A percentile compares a stretch with the other conserved stretches of the same genome.
These are phyloP conservation scores for Mortierella sp. DNA, from an alignment of 371 early-diverging fungal species.

Conservation along the genomic window DNA sequence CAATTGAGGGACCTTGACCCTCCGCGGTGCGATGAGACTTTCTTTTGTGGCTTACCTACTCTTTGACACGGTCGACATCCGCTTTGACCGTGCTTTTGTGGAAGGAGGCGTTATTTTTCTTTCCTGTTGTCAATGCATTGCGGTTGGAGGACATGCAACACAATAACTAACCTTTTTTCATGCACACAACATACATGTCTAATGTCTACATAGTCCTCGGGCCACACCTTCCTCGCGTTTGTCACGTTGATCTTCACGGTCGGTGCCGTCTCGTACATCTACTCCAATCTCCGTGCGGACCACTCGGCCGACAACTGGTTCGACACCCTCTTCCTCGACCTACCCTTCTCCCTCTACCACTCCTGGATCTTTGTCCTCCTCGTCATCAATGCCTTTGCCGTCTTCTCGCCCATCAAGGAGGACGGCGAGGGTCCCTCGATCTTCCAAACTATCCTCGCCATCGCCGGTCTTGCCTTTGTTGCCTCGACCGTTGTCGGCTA, in stretches of 20 bases:
- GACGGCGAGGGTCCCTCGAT: slow-evolving; percentile 64
- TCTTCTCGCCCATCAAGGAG: slow-evolving; percentile 63
- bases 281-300: slow-evolving; percentile 63
- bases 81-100: too few relatives aligned
- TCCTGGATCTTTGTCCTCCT: slow-evolving; percentile 75
- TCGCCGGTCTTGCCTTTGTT: slow-evolving; percentile 69
- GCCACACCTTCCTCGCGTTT: slow-evolving; percentile 57
- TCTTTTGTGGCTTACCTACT: background rate
- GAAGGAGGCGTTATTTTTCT: background rate
- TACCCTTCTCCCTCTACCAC: slow-evolving; percentile 83
- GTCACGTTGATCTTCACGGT: slow-evolving; percentile 59
- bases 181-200: background rate
- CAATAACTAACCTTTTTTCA: background rate
- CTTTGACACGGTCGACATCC: too few relatives aligned
- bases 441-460: slow-evolving; percentile 66
- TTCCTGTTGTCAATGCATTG: background rate
- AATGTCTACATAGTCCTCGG: slow-evolving; percentile 34
- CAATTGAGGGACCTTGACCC: background rate
- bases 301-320: slow-evolving; percentile 60
- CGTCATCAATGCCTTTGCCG: slow-evolving; percentile 74
- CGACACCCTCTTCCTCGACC: slow-evolving; percentile 76
- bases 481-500: slow-evolving; percentile 73
- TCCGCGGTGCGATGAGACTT: background rate
- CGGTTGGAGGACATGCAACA: background rate
- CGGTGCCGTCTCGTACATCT: slow-evolving; percentile 59